phyloP scores from a whole-genome alignment of 306 rosid species.

The Fragaria ananassa region DNA sequence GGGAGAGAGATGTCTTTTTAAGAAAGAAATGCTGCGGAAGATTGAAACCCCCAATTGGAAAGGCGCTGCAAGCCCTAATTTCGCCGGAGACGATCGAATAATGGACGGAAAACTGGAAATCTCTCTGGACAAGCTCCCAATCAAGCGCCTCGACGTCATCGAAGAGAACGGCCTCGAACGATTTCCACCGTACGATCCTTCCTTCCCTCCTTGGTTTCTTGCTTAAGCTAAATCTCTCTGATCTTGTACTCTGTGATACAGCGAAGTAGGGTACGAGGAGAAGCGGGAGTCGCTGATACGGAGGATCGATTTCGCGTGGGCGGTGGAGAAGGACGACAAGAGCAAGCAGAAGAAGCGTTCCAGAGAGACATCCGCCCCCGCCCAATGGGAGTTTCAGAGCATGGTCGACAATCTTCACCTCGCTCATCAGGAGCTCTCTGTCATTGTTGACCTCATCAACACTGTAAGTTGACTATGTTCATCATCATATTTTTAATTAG shows the following conservation, averaged over 20 bases:
- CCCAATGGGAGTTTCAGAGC: conserved; percentile 86
- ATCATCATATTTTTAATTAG: background rate
- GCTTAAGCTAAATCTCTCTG: too few species aligned
- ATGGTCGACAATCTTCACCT: conserved; percentile 82
- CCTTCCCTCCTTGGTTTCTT: conserved; percentile 6
- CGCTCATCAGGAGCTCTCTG: conserved; percentile 89
- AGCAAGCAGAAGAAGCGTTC: conserved; percentile 72
- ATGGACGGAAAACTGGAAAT: conserved; percentile 59
- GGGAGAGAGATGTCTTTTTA: too few species aligned
- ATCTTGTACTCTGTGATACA: conserved; percentile 6
- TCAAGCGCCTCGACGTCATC: conserved; percentile 80
- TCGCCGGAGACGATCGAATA: background rate
- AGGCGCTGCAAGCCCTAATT: conserved; percentile 6
- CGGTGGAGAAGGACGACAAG: conserved; percentile 72
- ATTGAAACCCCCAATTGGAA: background rate
- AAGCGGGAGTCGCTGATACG: conserved; percentile 67
- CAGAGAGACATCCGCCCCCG: conserved; percentile 57
- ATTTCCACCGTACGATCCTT: conserved; percentile 57
- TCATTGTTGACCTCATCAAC: conserved; percentile 80
- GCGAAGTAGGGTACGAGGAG: conserved; percentile 80
- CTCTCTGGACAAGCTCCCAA: conserved; percentile 84
- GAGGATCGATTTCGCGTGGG: conserved; percentile 90
- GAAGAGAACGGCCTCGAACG: conserved; percentile 82
- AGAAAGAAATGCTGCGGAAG: too few species aligned
- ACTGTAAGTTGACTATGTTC: conserved; percentile 37